Evolutionary conservation across 306 rosid species (phyloP).

Genomic region (Canavalia ensiformis): DNA sequence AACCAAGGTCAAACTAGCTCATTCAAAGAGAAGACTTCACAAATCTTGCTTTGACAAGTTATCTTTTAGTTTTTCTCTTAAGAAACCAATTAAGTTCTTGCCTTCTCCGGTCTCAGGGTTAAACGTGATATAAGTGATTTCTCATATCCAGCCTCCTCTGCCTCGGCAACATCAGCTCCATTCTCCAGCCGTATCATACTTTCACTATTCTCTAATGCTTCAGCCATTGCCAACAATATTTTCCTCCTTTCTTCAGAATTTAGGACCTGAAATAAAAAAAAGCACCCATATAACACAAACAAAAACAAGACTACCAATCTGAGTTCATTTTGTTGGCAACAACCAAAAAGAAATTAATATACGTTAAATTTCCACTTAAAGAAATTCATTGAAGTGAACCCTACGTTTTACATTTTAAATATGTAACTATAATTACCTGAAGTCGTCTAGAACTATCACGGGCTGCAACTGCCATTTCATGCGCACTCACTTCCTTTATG

Average conservation of each 20-base stretch:
- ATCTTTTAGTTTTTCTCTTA: constrained; percentile 37
- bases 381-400: constrained; percentile 29
- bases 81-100: constrained; percentile 45
- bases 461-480: constrained; percentile 85
- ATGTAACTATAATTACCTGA: constrained; percentile 55
- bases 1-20: constrained; percentile 34
- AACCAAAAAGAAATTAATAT: not conserved
- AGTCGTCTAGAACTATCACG: constrained; percentile 73
- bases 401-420: constrained; percentile 13
- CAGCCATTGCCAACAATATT: constrained; percentile 78
- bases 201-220: constrained; percentile 74
- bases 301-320: not conserved
- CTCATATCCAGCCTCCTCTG: constrained; percentile 72
- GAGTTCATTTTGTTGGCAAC: not conserved
- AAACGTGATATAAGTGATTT: constrained; percentile 79
- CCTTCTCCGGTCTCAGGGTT: constrained; percentile 83
- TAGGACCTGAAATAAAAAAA: constrained; percentile 58
- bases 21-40: not conserved
- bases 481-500: constrained; percentile 72
- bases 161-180: constrained; percentile 74
- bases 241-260: constrained; percentile 68
- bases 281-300: constrained; percentile 12
- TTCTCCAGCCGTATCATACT: constrained; percentile 66
- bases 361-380: not conserved
- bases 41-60: not conserved